A percentile compares a stretch with the other conserved stretches of the same genome.
Evolutionary conservation across 2,329 filamentous ascomycete species (phyloP).

Genomic region (Tolypocladium sp.): DNA sequence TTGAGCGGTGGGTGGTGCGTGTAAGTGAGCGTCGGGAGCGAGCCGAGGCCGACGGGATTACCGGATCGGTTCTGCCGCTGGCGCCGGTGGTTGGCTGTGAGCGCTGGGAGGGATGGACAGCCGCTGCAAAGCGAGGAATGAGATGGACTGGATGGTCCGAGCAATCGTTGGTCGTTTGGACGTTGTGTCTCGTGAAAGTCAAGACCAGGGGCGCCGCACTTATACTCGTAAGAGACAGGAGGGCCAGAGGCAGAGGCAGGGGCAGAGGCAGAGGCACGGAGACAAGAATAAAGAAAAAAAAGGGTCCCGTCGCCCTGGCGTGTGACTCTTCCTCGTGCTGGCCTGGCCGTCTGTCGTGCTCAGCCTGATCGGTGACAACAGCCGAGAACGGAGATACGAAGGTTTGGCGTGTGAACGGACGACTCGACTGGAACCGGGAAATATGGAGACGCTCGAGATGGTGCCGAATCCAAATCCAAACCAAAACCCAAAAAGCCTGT

Average conservation of each 20-base stretch:
- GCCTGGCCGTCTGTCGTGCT: not conserved
- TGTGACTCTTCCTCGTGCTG: slow-evolving; percentile 2
- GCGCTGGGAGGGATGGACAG: too few relatives aligned
- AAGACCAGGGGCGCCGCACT: not conserved
- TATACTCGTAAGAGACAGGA: not conserved
- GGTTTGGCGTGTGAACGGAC: not conserved
- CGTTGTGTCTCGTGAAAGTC: not conserved
- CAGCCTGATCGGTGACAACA: not conserved
- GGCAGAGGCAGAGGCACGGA: too few relatives aligned
- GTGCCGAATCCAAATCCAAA: not conserved
- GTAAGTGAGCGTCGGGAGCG: not conserved
- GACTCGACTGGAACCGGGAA: slow-evolving; percentile 5
- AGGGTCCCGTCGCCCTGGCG: not conserved
- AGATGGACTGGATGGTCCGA: not conserved
- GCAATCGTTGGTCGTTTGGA: not conserved
- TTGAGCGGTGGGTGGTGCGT: not conserved
- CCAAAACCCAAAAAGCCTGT: not conserved
- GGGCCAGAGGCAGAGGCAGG: not conserved
- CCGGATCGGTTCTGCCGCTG: not conserved
- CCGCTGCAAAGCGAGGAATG: not conserved
- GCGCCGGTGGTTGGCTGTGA: not conserved
- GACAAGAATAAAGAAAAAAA: not conserved
- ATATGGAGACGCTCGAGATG: not conserved
- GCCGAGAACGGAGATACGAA: slow-evolving; percentile 8
- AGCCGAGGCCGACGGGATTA: not conserved